Evolutionary conservation across 1,284 basidiomycete genomes (phyloP), one percentile per base, ranked within the genome.

Genomic region (Sanghuangporus baumii): DNA sequence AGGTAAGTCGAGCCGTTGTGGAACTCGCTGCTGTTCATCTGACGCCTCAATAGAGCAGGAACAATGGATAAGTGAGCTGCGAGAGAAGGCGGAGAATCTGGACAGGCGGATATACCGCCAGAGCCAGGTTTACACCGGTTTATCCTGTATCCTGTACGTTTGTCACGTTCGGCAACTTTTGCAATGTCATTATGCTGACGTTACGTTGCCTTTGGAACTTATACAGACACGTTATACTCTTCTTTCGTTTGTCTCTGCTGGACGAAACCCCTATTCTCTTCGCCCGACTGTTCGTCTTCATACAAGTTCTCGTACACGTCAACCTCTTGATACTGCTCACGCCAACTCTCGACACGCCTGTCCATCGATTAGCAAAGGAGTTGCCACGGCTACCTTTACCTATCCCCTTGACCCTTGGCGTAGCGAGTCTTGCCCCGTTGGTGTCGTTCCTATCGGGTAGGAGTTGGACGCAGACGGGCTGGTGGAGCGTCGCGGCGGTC

Each of bases 381-480:
- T 11, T 50, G 18, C 47, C 52, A 4, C 43, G 26, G 6, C 20
- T 50, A 6, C 54, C 54, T 14, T 9, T 61, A 4, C 26, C 50
- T 20, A 14, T 36, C 12, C 7, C 36, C 6, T 55, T 50, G 59
- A 26, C 23, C 16, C 20, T 37, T 31, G 36, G 23, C 5, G n/a
- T 57, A 12, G 26, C 62, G 11, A 26, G 43, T n/a, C 14, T 60
- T 3, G 43, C 52, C 9, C 62, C 62, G 3, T 14, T 60, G 11
- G 34, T 57, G 7, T 64, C 62, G n/a, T 12, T 60, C 7, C 16
- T 55, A 31, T 64, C 62, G 23, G 31, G 37, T 6, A 51, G 38
- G 38, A 51, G 40, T 16, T 64, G 62, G 62, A 36, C 56, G 6
- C 62, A 64, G 47, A 60, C 58, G 7, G 58, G 54, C 6, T 60